Conservation (phyloP, 2,329 filamentous ascomycete species). For the Magnaporthiopsis rhizophila region DNA sequence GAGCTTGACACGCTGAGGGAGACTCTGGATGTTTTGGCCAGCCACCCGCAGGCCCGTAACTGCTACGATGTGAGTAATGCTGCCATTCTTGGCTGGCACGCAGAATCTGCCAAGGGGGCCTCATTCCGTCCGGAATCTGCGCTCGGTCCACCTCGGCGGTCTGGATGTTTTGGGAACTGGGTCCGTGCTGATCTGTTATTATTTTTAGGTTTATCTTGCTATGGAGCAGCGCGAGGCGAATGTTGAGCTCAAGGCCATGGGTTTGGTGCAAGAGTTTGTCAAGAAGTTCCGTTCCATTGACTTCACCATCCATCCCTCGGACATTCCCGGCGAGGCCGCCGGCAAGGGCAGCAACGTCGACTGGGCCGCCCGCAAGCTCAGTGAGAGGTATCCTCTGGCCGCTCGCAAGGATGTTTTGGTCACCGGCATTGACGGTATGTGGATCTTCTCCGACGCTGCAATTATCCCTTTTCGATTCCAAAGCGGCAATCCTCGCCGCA, state of each 20-base stretch:
- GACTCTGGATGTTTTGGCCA: slow-evolving; percentile 60
- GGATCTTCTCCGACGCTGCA: not conserved
- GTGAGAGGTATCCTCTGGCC: slow-evolving; percentile 47
- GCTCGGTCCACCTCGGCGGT: not conserved
- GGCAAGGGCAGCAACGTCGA: slow-evolving; percentile 69
- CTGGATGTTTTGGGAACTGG: slow-evolving; percentile 1
- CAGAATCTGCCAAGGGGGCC: too few relatives aligned
- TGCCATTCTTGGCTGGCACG: not conserved
- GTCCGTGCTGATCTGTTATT: slow-evolving; percentile 1
- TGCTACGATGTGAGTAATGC: slow-evolving; percentile 58
- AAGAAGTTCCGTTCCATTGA: slow-evolving; percentile 60
- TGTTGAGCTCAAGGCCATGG: slow-evolving; percentile 52
- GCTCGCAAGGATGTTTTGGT: slow-evolving; percentile 55
- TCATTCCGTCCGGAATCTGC: not conserved
- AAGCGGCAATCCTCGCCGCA: not conserved
- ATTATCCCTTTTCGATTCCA: too few relatives aligned
- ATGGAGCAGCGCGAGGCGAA: slow-evolving; percentile 64
- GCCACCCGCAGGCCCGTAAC: slow-evolving; percentile 53
- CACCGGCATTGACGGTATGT: slow-evolving; percentile 65
- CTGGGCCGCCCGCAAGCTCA: slow-evolving; percentile 61
- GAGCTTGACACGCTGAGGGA: slow-evolving; percentile 60
- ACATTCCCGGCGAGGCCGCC: slow-evolving; percentile 59
- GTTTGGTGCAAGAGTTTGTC: slow-evolving; percentile 53
- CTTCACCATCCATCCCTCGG: slow-evolving; percentile 58
- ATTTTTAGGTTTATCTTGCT: slow-evolving; percentile 55